Evolutionary conservation across 495 filamentous ascomycete genomes (phyloP).

Genomic region (Penicillium coffeae): DNA sequence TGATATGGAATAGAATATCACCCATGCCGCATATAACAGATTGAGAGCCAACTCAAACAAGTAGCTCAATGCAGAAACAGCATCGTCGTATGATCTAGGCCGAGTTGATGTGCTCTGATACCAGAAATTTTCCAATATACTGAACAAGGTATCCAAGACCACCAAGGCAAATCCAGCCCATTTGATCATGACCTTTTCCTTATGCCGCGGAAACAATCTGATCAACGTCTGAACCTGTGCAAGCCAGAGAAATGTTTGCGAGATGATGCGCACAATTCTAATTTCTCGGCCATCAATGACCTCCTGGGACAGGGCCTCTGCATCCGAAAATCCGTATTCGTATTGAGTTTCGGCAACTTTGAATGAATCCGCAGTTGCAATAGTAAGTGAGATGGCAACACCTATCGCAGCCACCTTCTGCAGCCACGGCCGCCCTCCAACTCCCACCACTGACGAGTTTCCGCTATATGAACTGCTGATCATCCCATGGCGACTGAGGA

Average conservation of each 20-base stretch:
- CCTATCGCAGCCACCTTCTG: conserved; percentile 91
- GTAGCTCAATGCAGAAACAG: conserved; percentile 89
- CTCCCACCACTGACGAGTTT: conserved; percentile 67
- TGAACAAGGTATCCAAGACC: conserved; percentile 82
- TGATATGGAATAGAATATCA: conserved; percentile 89
- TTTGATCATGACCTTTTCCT: conserved; percentile 97
- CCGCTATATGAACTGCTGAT: conserved; percentile 70
- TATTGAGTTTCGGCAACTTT: conserved; percentile 77
- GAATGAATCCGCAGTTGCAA: conserved; percentile 89
- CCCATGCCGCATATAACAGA: conserved; percentile 89
- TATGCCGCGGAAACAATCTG: conserved; percentile 89
- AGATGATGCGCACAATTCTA: conserved; percentile 83
- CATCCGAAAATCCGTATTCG: conserved; percentile 65
- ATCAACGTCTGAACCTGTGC: conserved; percentile 97
- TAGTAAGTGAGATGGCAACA: conserved; percentile 87
- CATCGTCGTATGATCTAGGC: conserved; percentile 75
- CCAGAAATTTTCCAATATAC: conserved; percentile 81
- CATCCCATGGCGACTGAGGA: conserved; percentile 78
- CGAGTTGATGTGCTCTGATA: conserved; percentile 52
- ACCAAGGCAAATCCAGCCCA: conserved; percentile 96
- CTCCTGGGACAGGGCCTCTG: conserved; percentile 60
- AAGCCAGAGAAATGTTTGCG: conserved; percentile 93
- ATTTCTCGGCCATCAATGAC: conserved; percentile 82
- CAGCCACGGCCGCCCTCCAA: conserved; percentile 92
- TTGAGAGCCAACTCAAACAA: conserved; percentile 88